Evolutionary conservation across 2,329 filamentous ascomycete genomes (phyloP), one percentile per base, ranked within the genome.

Genomic region (Herpotrichia juniperi): DNA sequence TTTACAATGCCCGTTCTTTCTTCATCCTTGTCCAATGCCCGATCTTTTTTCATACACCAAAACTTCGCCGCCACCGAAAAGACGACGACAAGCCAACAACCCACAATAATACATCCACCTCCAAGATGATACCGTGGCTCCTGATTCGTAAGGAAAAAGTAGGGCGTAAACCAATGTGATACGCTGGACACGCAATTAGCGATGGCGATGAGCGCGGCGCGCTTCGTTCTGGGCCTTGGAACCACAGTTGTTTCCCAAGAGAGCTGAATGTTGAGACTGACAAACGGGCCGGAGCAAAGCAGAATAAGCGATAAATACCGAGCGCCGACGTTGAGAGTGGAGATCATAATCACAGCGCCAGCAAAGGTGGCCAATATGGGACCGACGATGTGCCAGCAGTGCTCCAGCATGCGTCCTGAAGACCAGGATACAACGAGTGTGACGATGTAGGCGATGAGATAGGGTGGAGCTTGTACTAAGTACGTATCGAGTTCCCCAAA

Each of bases 161-260:
- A n/a, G n/a, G n/a, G n/a, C n/a, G n/a, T n/a, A n/a, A n/a, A n/a
- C n/a, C n/a, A n/a, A n/a, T n/a, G n/a, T n/a, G n/a, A n/a, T n/a
- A n/a, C n/a, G n/a, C n/a, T n/a, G n/a, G n/a, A n/a, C n/a, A n/a
- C n/a, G n/a, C n/a, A n/a, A n/a, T n/a, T n/a, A n/a, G n/a, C n/a
- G n/a, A n/a, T n/a, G n/a, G n/a, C n/a, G 19, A 76, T 71, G 1
- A 76, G 64, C 0, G 74, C 74, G 0, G 74, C 74, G 21, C 68
- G 62, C 43, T 76, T 76, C 5, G 64, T 72, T 1, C 73, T 64
- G 0, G 74, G 73, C 0, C 68, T 61, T 5, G 74, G 72, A 0
- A 76, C 74, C 0, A 74, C 62, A 0, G 70, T 74, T 0, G 73
- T 74, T 39, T 76, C 73, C 73, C 74, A 76, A 0, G 73, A 71